These are phyloP conservation scores for Eucalyptus lansdowneana DNA, from an alignment of 345 rosid genomes.

Conservation along the genomic window DNA sequence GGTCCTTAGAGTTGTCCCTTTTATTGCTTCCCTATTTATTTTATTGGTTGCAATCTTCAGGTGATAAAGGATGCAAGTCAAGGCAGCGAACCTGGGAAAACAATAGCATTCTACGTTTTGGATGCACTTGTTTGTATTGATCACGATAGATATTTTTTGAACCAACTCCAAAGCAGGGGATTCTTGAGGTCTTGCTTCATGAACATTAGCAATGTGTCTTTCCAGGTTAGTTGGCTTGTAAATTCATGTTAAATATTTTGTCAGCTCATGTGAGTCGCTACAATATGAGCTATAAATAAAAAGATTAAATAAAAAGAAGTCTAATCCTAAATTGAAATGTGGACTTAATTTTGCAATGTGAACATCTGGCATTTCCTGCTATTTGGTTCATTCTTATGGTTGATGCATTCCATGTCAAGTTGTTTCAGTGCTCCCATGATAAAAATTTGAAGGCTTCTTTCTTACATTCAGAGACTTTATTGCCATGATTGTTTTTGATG, in stretches of 20 bases:
- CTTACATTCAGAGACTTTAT: background rate
- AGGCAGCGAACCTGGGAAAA: constrained; percentile 92
- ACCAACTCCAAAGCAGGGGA: constrained; percentile 92
- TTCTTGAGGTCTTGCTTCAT: constrained; percentile 65
- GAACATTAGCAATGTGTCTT: constrained; percentile 54
- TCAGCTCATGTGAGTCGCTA: background rate
- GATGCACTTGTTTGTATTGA: constrained; percentile 81
- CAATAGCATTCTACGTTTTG: constrained; percentile 75
- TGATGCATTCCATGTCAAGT: background rate
- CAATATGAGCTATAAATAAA: background rate
- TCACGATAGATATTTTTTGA: constrained; percentile 76
- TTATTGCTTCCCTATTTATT: background rate
- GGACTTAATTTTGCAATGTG: background rate
- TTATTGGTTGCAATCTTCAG: constrained; percentile 11
- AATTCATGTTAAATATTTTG: background rate
- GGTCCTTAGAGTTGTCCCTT: background rate
- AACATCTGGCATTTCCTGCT: background rate
- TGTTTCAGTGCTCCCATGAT: background rate
- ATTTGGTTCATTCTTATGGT: background rate
- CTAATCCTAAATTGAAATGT: background rate
- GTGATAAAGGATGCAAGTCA: constrained; percentile 79
- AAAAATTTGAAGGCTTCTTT: background rate
- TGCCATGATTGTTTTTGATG: background rate
- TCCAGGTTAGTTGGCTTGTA: constrained; percentile 37
- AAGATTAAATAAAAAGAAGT: background rate